phyloP scores from a whole-genome alignment of 495 filamentous ascomycete species.

The Talaromyces adpressus region DNA sequence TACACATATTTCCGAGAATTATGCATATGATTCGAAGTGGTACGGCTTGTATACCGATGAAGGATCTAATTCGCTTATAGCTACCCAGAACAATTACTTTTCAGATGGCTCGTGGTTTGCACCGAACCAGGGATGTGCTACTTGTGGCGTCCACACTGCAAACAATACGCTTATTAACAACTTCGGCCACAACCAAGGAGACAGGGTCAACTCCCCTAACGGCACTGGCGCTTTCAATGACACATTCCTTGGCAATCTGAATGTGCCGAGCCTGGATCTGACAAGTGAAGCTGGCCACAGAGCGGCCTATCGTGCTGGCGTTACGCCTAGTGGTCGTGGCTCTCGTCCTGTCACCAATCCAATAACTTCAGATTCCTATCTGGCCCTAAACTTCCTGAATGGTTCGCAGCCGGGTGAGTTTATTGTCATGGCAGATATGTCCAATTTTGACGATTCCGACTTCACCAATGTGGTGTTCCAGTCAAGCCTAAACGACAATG shows the following conservation, averaged over 20 bases:
- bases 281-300: not conserved
- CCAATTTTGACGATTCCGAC: not conserved
- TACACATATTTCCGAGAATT: constrained; percentile 1
- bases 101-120: not conserved
- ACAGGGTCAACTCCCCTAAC: not conserved
- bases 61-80: not conserved
- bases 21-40: not conserved
- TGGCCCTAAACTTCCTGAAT: not conserved
- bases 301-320: not conserved
- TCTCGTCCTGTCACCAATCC: not conserved
- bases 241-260: not conserved
- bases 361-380: not conserved
- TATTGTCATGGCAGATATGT: not conserved
- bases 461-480: not conserved
- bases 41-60: not conserved
- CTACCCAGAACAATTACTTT: not conserved
- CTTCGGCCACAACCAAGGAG: not conserved
- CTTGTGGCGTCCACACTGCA: not conserved
- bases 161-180: not conserved
- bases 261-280: not conserved
- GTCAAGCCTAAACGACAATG: not conserved
- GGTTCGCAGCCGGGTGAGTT: not conserved
- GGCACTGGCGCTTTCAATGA: not conserved
- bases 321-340: not conserved
- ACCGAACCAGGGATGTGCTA: not conserved